Percentiles rank a stretch among this genome's conserved stretches.
Conservation (phyloP, 2,329 filamentous ascomycete genomes). For the Xylariaceae sp. region DNA sequence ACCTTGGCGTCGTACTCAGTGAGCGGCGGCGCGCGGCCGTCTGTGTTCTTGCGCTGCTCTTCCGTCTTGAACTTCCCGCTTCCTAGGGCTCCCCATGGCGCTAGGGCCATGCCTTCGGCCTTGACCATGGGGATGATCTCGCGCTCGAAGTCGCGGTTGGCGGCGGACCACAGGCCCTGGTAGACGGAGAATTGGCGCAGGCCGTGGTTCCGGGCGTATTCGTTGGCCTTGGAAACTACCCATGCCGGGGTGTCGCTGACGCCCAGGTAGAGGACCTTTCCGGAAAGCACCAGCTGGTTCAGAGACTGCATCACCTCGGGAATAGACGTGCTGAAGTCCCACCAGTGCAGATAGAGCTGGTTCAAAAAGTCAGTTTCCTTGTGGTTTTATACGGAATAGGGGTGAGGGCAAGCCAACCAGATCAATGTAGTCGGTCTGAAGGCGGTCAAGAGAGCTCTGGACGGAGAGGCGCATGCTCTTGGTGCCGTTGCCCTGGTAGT, state of each 20-base stretch:
- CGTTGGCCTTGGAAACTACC: constrained; percentile 62
- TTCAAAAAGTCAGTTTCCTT: constrained; percentile 13
- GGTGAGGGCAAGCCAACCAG: constrained; percentile 39
- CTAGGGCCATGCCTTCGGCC: constrained; percentile 57
- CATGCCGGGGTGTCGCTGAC: constrained; percentile 67
- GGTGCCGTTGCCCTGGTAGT: constrained; percentile 55
- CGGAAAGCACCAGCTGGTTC: constrained; percentile 54
- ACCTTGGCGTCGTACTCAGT: constrained; percentile 51
- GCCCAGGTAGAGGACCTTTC: constrained; percentile 65
- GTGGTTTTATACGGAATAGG: neutral
- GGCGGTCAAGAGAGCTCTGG: constrained; percentile 53
- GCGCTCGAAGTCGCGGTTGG: constrained; percentile 62
- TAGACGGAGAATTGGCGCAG: constrained; percentile 66
- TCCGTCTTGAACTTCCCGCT: constrained; percentile 47
- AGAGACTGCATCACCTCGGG: constrained; percentile 66
- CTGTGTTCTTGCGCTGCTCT: constrained; percentile 44
- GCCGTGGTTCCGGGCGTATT: constrained; percentile 67
- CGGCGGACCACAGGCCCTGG: constrained; percentile 61
- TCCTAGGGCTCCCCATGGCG: constrained; percentile 57
- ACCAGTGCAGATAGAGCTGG: constrained; percentile 60
- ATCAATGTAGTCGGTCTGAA: constrained; percentile 67
- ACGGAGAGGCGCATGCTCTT: constrained; percentile 58
- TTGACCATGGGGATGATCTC: constrained; percentile 65
- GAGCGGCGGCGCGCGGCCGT: constrained; percentile 35
- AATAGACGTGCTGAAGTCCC: constrained; percentile 63